phyloP scores from a whole-genome alignment of 495 filamentous ascomycete species.

The Chaetomium tenue region DNA sequence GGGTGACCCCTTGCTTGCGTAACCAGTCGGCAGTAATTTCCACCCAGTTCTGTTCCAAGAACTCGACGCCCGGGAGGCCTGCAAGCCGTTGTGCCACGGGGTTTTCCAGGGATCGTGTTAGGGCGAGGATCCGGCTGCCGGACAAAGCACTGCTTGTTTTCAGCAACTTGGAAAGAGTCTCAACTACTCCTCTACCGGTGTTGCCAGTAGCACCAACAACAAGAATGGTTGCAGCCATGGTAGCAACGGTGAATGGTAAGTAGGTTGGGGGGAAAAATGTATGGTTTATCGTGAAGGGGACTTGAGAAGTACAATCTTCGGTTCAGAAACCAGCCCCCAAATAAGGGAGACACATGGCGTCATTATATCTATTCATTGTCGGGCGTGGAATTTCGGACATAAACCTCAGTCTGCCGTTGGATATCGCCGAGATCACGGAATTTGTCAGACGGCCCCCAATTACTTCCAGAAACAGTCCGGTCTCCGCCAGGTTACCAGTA shows the following conservation, averaged over 20 bases:
- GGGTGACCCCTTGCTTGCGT: slow-evolving; percentile 39
- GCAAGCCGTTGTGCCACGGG: slow-evolving; percentile 40
- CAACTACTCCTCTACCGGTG: slow-evolving; percentile 38
- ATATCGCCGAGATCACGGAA: no score
- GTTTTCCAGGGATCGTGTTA: slow-evolving; percentile 39
- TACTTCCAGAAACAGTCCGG: no score
- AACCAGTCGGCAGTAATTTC: slow-evolving; percentile 48
- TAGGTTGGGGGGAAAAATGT: no score
- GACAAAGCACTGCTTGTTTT: slow-evolving; percentile 31
- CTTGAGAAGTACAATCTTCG: no score
- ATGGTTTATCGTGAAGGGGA: no score
- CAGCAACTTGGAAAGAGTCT: slow-evolving; percentile 39
- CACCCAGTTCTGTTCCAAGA: slow-evolving; percentile 46
- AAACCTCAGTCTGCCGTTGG: no score
- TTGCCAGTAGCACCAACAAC: slow-evolving; percentile 32
- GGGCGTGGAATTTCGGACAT: no score
- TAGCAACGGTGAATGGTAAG: background rate
- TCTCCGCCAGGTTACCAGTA: no score
- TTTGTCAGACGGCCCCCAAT: no score
- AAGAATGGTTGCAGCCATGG: slow-evolving; percentile 22
- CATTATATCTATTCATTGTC: no score
- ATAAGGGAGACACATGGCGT: no score
- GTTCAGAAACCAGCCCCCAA: no score
- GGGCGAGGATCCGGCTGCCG: slow-evolving; percentile 40
- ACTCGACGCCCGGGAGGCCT: slow-evolving; percentile 39